phyloP scores from a whole-genome alignment of 2,329 filamentous ascomycete genomes.

The Hymenoscyphus albidus region DNA sequence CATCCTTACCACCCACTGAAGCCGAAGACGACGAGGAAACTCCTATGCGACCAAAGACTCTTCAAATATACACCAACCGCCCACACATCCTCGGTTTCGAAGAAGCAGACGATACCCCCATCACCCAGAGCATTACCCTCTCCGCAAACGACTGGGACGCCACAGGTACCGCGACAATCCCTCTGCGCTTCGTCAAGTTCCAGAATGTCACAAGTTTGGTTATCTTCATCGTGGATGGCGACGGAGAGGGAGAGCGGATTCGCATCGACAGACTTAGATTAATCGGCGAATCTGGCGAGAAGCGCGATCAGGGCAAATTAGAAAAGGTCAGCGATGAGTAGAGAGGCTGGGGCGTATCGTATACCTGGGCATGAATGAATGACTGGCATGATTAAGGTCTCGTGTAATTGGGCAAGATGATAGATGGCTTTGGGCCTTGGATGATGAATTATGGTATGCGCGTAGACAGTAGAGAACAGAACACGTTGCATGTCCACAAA shows the following conservation, averaged over 20 bases:
- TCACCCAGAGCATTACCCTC: constrained; percentile 77
- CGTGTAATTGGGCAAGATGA: constrained; percentile 10
- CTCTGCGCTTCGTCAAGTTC: constrained; percentile 92
- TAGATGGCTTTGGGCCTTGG: constrained; percentile 10
- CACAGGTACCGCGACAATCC: constrained; percentile 67
- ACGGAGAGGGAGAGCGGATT: constrained; percentile 78
- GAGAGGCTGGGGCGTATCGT: constrained; percentile 42
- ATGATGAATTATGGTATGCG: not conserved
- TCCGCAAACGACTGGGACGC: constrained; percentile 75
- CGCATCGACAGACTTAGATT: constrained; percentile 75
- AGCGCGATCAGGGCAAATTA: constrained; percentile 87
- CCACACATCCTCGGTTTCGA: constrained; percentile 91
- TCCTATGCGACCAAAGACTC: constrained; percentile 74
- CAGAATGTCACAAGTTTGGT: constrained; percentile 87
- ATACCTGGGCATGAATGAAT: not conserved
- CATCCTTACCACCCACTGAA: constrained; percentile 61
- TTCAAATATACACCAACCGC: constrained; percentile 85
- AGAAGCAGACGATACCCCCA: constrained; percentile 81
- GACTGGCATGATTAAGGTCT: constrained; percentile 3
- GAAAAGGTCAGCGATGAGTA: constrained; percentile 85
- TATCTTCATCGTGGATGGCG: constrained; percentile 83
- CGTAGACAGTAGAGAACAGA: not conserved
- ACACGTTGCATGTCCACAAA: not conserved
- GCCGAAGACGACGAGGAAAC: constrained; percentile 63
- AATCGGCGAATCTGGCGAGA: constrained; percentile 86